Evolutionary conservation across 495 filamentous ascomycete species (phyloP).

Genomic region (Penicillium subrubescens): DNA sequence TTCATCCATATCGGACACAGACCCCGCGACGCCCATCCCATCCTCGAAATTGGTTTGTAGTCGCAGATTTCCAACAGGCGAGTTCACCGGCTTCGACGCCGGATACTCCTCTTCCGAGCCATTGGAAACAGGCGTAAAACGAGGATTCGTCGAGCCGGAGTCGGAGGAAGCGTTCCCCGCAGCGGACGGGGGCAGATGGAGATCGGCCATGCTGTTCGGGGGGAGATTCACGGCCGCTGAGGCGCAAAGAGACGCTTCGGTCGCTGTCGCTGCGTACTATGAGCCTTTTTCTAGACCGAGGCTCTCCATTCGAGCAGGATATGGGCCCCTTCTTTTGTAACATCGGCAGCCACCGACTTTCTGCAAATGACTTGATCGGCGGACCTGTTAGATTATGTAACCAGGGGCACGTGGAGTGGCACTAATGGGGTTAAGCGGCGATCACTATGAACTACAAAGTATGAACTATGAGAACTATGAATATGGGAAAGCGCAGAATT

Average conservation of each 20-base stretch:
- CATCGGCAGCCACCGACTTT: constrained; percentile 1
- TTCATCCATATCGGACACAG: constrained; percentile 31
- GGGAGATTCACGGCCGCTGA: not conserved
- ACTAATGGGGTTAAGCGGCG: constrained; percentile 13
- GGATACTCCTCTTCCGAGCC: constrained; percentile 30
- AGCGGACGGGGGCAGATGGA: constrained; percentile 29
- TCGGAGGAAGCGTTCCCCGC: constrained; percentile 34
- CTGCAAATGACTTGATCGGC: constrained; percentile 11
- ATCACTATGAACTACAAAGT: not conserved
- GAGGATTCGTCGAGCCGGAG: constrained; percentile 33
- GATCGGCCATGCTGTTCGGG: constrained; percentile 24
- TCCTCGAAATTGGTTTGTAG: constrained; percentile 43
- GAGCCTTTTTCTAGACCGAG: not conserved
- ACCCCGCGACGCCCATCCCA: constrained; percentile 10
- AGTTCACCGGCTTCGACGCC: constrained; percentile 13
- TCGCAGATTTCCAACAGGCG: constrained; percentile 25
- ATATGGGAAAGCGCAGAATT: too few species aligned
- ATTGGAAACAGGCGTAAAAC: constrained; percentile 42
- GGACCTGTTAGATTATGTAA: constrained; percentile 16
- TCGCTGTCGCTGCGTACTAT: constrained; percentile 1
- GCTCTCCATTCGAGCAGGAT: constrained; percentile 1
- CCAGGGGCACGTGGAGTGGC: constrained; percentile 11
- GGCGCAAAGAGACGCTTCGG: constrained; percentile 1
- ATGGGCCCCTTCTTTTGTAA: not conserved
- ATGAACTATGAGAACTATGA: too few species aligned